These are phyloP conservation scores for Coriolopsis trogii DNA, from an alignment of 1,284 basidiomycete species.

Conservation along the genomic window DNA sequence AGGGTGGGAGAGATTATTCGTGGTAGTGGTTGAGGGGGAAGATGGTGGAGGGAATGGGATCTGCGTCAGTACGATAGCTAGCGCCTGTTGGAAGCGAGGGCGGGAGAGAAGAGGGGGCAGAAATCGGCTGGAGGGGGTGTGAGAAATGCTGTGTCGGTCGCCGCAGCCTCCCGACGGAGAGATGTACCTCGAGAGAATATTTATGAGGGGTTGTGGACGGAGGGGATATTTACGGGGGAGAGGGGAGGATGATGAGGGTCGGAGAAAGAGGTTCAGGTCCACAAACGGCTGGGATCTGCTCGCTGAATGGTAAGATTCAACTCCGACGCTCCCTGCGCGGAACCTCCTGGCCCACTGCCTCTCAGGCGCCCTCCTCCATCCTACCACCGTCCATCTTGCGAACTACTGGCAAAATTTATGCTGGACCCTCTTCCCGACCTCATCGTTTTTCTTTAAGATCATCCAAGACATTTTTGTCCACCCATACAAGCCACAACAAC, in stretches of 20 bases:
- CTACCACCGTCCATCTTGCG: no score
- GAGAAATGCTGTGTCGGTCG: conserved; percentile 2
- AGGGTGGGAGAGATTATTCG: conserved; percentile 16
- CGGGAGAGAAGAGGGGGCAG: not conserved
- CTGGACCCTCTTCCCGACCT: no score
- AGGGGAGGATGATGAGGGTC: conserved; percentile 23
- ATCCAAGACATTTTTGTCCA: no score
- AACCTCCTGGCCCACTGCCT: conserved; percentile 20
- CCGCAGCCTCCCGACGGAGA: not conserved
- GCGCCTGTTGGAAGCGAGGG: not conserved
- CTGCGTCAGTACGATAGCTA: not conserved
- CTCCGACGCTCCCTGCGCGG: conserved; percentile 29
- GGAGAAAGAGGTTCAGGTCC: conserved; percentile 21
- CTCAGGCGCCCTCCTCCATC: not conserved
- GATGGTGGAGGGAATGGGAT: not conserved
- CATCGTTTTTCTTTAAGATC: no score
- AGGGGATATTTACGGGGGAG: not conserved
- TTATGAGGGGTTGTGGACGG: not conserved
- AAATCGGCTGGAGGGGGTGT: not conserved
- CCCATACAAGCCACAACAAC: no score
- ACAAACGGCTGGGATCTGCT: conserved; percentile 27
- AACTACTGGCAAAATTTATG: no score
- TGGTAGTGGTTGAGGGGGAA: conserved; percentile 3
- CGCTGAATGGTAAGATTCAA: conserved; percentile 32
- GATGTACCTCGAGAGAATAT: conserved; percentile 9